Percentiles rank a stretch among this genome's conserved stretches.
These are phyloP conservation scores for Hermanozyma aechmeae DNA, from an alignment of 805 yeast species.

Conservation along the genomic window DNA sequence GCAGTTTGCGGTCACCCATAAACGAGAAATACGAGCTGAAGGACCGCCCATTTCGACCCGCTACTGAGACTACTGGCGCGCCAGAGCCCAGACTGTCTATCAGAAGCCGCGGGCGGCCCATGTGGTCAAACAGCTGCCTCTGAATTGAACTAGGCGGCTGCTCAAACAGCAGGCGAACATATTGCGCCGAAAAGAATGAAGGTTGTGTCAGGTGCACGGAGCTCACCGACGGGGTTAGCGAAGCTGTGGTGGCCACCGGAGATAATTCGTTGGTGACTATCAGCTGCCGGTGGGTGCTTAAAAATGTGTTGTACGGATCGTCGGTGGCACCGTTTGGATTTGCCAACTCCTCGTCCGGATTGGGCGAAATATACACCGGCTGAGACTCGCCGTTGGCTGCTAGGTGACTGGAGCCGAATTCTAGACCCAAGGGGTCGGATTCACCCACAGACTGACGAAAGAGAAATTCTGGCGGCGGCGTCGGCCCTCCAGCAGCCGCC, in stretches of 20 bases:
- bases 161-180: constrained; percentile 28
- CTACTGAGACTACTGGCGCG: constrained; percentile 2
- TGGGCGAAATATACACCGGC: too few species aligned
- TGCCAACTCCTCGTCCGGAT: too few species aligned
- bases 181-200: constrained; percentile 35
- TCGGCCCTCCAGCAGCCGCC: too few species aligned
- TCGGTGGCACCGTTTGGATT: too few species aligned
- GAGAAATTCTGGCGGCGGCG: too few species aligned
- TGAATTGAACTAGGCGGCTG: constrained; percentile 19
- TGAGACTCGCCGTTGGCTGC: too few species aligned
- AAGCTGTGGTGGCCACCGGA: constrained; percentile 35
- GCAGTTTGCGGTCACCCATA: constrained; percentile 15
- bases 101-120: constrained; percentile 17
- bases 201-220: constrained; percentile 34
- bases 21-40: constrained; percentile 33
- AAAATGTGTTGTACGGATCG: too few species aligned
- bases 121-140: constrained; percentile 25
- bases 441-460: too few species aligned
- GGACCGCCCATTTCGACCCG: constrained; percentile 10
- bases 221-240: constrained; percentile 30
- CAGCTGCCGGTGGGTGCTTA: too few species aligned
- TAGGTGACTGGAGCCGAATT: too few species aligned
- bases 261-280: constrained; percentile 28
- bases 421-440: too few species aligned
- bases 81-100: constrained; percentile 21